These are phyloP conservation scores for Brettanomyces sp. DNA, from an alignment of 805 yeast genomes.

Conservation along the genomic window DNA sequence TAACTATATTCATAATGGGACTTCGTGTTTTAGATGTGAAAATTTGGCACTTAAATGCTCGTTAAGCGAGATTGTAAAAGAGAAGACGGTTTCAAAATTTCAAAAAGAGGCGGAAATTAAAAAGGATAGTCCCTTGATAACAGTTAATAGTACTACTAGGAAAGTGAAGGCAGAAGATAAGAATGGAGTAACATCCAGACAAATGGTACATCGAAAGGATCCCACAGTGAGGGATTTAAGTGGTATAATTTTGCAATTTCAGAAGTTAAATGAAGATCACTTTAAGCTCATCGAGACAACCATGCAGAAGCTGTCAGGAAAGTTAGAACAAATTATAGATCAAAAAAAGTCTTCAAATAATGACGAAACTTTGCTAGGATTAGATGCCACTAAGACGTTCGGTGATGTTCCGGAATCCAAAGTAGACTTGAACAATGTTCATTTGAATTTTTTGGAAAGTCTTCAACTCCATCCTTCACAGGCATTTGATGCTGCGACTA, in stretches of 20 bases:
- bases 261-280: not conserved
- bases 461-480: no score
- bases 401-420: no score
- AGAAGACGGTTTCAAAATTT: slow-evolving; percentile 6
- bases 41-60: slow-evolving; percentile 14
- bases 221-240: not conserved
- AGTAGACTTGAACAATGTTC: no score
- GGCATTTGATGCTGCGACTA: no score
- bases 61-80: slow-evolving; percentile 5
- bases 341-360: no score
- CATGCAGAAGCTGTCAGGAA: no score
- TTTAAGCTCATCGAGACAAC: not conserved
- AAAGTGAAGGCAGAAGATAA: not conserved
- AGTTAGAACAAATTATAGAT: no score
- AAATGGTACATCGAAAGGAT: no score
- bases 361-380: no score
- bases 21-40: slow-evolving; percentile 17
- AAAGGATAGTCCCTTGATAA: slow-evolving; percentile 1
- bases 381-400: no score
- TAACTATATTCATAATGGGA: slow-evolving; percentile 13
- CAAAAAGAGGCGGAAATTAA: slow-evolving; percentile 5
- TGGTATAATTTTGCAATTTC: not conserved
- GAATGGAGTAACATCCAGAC: no score
- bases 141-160: not conserved
- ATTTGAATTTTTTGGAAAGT: no score